Base-by-base conservation (phyloP, 192 early-diverging fungal species). In the Entomortierella chlamydospora region DNA sequence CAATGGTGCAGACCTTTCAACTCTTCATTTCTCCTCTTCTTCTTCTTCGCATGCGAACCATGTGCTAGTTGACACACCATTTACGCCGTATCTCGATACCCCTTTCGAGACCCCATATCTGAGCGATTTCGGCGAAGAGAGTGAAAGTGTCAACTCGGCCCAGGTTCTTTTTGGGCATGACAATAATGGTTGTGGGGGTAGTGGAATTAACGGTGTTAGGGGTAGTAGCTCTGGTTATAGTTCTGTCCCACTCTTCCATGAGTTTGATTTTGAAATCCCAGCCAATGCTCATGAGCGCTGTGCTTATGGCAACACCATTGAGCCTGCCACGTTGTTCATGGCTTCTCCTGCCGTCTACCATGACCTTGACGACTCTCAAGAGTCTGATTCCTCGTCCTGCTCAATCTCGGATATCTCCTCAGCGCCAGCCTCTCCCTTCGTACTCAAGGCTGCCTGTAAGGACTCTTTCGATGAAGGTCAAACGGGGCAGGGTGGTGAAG, bases 61-160 rank as follows among this genome's bases (percentile, higher is more conserved):
- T 0, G 41, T 51, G n/a, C 30, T 67, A 29, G 22, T 61, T 11
- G 50, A 67, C 30, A 50, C 64, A 17, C 72, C 72, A 20, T 65
- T 58, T n/a, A 30, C 72, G 22, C 45, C 72, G 3, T 74, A 61
- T 29, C 57, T 73, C 63, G 55, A 61, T 34, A 67, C 72, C 2
- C 72, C 72, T 0, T 74, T 61, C 64, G 72, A 66, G 42, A 67
- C 64, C 17, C 64, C 72, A 2, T 61, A 67, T 31, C 52, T 67
- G n/a, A 50, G n/a, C 25, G 69, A 61, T 47, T 74, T 74, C 26
- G 64, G 49, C 25, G 12, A 45, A 3, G 49, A 29, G 1, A 20
- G 26, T 42, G 58, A 57, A 17, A 52, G 57, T 43, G 26, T 49
- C 12, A 42, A 25, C 51, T 45, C 62, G 37, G 63, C 6, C 29